Conservation (phyloP, 2,329 filamentous ascomycete species). For the Epichloe amarillans region DNA sequence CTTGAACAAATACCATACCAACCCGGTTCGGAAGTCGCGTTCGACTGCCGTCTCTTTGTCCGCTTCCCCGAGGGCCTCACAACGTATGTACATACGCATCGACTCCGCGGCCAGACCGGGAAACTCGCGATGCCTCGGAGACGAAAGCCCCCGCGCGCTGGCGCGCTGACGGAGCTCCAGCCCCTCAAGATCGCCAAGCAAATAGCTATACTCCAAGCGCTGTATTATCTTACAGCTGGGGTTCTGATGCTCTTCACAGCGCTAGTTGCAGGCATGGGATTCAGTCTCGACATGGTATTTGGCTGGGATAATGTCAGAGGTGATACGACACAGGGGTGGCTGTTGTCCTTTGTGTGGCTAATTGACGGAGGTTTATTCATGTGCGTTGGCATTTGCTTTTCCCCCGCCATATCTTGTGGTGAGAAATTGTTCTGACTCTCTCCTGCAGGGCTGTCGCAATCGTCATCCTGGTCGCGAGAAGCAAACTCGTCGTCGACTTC, state of each 20-base stretch:
- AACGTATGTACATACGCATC: not conserved
- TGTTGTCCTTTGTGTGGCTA: slow-evolving; percentile 44
- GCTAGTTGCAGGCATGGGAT: slow-evolving; percentile 42
- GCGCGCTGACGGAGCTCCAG: slow-evolving; percentile 47
- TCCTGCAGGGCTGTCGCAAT: slow-evolving; percentile 61
- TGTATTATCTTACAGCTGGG: slow-evolving; percentile 40
- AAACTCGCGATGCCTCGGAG: slow-evolving; percentile 36
- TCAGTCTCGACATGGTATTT: slow-evolving; percentile 40
- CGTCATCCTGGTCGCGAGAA: slow-evolving; percentile 70
- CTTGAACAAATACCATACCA: too few species aligned
- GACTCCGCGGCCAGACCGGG: not conserved
- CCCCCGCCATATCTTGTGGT: not conserved
- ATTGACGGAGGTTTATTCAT: slow-evolving; percentile 41
- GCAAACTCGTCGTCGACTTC: slow-evolving; percentile 91
- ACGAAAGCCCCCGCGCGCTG: slow-evolving; percentile 43
- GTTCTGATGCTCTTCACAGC: slow-evolving; percentile 44
- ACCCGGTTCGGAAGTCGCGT: too few species aligned
- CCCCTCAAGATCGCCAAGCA: slow-evolving; percentile 46
- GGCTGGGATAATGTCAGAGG: slow-evolving; percentile 46
- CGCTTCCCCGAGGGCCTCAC: too few species aligned
- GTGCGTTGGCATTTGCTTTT: slow-evolving; percentile 18
- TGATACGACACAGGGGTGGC: slow-evolving; percentile 49
- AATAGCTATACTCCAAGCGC: slow-evolving; percentile 41
- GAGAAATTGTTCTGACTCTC: not conserved
- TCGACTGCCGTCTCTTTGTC: too few species aligned